Evolutionary conservation across 2,329 filamentous ascomycete species (phyloP), one percentile per base, ranked within the genome.

Genomic region (Diaporthe ampelina): DNA sequence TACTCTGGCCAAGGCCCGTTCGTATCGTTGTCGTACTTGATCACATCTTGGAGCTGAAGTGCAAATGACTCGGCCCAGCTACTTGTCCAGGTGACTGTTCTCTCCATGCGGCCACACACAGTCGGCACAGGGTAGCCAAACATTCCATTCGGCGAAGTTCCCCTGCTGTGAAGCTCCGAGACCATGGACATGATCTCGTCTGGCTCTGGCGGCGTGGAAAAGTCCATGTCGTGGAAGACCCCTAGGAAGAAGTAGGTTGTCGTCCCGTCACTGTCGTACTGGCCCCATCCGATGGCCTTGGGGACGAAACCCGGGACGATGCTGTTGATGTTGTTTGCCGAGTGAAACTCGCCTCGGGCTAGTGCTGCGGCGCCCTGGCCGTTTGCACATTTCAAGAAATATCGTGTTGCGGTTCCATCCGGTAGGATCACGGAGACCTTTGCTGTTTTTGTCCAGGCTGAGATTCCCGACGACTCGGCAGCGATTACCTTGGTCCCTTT

Each of bases 1-100:
- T 52, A 65, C 10, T 65, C 57, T 24, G 43, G 19, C 70, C 70
- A 72, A n/a, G 58, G 29, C 8, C 57, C 32, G 4, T 72, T 72
- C 8, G 56, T 26, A 10, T 72, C 70, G 17, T 72, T 65, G n/a
- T 72, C 70, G 21, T 72, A 65, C n/a, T 26, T 72, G 7, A 72
- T 54, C 2, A 72, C 58, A 15, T 72, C 67, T 4, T 70, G 24
- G 11, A 70, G 45, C 52, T 70, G 67, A 15, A 29, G 24, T 0
- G 37, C 19, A 13, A 70, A 70, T 0, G 67, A 70, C 4, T 45
- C 40, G 7, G 67, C 67, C 67, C 67, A 70, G n/a, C 67, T 70
- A 7, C 29, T 48, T 5, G 52, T 57, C 67, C 52, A 70, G 3
- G 24, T 24, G 2, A 48, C 40, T 2, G 67, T 58, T 19, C 67